Evolutionary conservation across 768 basidiomycete species (phyloP).

Genomic region (Rhodotorula taiwanensis): DNA sequence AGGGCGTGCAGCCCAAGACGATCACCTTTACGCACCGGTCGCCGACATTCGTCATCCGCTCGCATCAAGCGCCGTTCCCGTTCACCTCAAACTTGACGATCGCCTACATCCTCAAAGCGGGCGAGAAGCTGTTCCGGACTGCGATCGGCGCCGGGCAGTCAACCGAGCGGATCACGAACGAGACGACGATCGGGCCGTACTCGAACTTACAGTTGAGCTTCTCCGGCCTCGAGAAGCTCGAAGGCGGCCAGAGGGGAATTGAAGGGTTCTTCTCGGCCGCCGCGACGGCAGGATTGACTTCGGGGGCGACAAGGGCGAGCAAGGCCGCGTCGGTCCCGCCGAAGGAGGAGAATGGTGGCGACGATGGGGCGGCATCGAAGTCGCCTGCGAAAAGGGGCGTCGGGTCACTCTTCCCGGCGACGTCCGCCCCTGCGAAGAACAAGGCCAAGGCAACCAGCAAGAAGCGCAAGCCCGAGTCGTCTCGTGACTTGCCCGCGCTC

Average conservation of each 20-base stretch:
- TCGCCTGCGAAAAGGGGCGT: slow-evolving; percentile 8
- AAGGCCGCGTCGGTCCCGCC: too few relatives aligned
- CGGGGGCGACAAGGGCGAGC: background rate
- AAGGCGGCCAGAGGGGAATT: slow-evolving; percentile 75
- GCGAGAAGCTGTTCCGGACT: slow-evolving; percentile 78
- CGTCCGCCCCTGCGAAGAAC: slow-evolving; percentile 27
- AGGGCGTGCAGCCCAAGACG: slow-evolving; percentile 81
- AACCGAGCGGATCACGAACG: slow-evolving; percentile 17
- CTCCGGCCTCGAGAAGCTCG: slow-evolving; percentile 65
- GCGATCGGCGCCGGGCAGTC: slow-evolving; percentile 54
- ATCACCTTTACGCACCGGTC: slow-evolving; percentile 70
- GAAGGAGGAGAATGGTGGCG: too few relatives aligned
- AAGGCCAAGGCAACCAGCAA: background rate
- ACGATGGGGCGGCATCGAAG: background rate
- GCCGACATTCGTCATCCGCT: slow-evolving; percentile 60
- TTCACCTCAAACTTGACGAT: slow-evolving; percentile 67
- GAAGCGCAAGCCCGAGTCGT: background rate
- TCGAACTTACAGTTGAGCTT: slow-evolving; percentile 68
- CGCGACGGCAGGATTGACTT: background rate
- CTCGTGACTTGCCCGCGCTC: background rate
- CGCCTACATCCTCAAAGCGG: slow-evolving; percentile 67
- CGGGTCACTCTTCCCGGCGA: background rate
- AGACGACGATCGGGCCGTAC: slow-evolving; percentile 53
- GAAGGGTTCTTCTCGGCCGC: slow-evolving; percentile 66
- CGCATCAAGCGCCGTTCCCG: slow-evolving; percentile 82